A percentile compares a stretch with the other conserved stretches of the same genome.
phyloP scores from a whole-genome alignment of 208 protist genomes.

The Acanthamoeba lenticulata region DNA sequence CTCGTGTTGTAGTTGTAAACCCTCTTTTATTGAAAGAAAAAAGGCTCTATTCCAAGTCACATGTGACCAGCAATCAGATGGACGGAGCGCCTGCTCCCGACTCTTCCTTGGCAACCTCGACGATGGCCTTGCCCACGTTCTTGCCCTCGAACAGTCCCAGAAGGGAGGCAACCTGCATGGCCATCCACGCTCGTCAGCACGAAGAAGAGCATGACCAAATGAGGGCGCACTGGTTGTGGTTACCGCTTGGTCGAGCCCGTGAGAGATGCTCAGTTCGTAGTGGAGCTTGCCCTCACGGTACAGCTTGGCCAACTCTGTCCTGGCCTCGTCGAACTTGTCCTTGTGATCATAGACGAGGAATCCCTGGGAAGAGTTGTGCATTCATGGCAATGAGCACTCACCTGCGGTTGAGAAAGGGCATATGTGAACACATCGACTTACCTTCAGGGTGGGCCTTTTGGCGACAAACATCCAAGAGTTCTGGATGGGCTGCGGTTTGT shows the following conservation, averaged over 20 bases:
- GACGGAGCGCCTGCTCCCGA: not conserved
- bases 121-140: not conserved
- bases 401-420: not conserved
- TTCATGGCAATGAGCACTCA: too few species aligned
- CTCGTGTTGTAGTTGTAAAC: too few species aligned
- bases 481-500: not conserved
- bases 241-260: slow-evolving; percentile 7
- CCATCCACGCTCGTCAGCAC: too few species aligned
- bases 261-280: not conserved
- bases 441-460: not conserved
- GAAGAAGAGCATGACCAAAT: too few species aligned
- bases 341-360: slow-evolving; percentile 43
- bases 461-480: not conserved
- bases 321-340: not conserved
- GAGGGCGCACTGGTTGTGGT: too few species aligned
- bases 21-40: too few species aligned
- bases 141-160: slow-evolving; percentile 18
- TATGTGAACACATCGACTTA: not conserved
- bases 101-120: not conserved
- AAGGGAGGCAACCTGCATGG: not conserved
- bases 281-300: not conserved
- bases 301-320: not conserved
- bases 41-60: too few species aligned
- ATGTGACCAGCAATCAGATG: too few species aligned
- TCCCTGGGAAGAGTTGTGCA: not conserved